Evolutionary conservation across 2,329 filamentous ascomycete genomes (phyloP), one percentile per base, ranked within the genome.

Genomic region (Talaromyces atroroseus): DNA sequence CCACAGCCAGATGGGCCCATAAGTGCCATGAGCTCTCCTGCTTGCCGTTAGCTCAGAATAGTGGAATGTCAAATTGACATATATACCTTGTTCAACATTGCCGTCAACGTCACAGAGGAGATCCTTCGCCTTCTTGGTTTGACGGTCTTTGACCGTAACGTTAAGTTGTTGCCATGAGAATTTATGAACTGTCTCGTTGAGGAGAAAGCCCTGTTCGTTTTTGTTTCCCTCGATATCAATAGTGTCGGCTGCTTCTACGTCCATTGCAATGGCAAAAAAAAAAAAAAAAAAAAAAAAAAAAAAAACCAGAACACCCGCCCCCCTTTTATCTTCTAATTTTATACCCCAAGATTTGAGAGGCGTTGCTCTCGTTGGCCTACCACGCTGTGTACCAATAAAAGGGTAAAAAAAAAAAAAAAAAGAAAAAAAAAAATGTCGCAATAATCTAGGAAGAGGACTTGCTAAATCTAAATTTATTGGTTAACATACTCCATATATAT

Each of bases 1-100:
- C 90, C 90, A 57, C 83, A 75, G 24, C 77, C 76, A n/a, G 76
- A 83, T 8, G 89, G 89, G 23, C 90, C 90, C 88, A 95, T 92
- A 47, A 95, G 73, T 40, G 90, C 90, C 59, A 90, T 80, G 44
- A 92, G 76, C 65, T 91, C 85, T 29, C 88, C 89, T 78, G 65
- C 40, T 29, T 52, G 52, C 7, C 21, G 20, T 38, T 42, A 44
- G 47, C 24, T 21, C 26, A 18, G 29, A 8, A 5, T 2, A 51
- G 3, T 14, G 20, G 7, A 52, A 10, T 26, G 18, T 18, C 29
- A 45, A 23, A 46, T 16, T 1, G 23, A 36, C 1, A 49, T 45
- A 61, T 62, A 2, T 52, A 82, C 83, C 84, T 32, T 86, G 84
- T 68, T 84, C 74, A 46, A 88, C 82, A 51, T 83, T 72, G 11